Conservation (phyloP, 1,284 basidiomycete genomes). For the Leccinum huronense region DNA sequence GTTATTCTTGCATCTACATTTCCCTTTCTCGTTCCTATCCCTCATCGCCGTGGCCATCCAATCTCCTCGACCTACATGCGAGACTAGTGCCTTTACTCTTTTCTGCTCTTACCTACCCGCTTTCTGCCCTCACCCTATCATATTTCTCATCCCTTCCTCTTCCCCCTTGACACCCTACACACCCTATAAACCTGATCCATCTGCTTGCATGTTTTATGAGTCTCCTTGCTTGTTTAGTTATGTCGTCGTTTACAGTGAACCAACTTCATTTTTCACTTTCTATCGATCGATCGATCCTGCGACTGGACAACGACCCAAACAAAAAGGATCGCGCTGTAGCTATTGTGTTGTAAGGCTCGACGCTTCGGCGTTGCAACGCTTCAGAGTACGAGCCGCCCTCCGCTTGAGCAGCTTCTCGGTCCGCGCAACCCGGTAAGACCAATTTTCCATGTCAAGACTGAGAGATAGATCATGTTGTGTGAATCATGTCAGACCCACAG, state of each 20-base stretch:
- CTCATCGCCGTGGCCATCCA: neutral
- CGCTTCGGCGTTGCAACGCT: no score
- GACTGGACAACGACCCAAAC: neutral
- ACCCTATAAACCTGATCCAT: neutral
- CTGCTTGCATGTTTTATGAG: neutral
- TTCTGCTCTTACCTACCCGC: neutral
- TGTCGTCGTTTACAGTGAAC: neutral
- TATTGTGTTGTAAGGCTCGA: no score
- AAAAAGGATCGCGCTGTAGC: no score
- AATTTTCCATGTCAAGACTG: no score
- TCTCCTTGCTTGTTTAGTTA: neutral
- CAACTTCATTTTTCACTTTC: neutral
- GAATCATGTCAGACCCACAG: neutral
- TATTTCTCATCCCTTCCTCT: neutral
- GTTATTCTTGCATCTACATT: slow-evolving; percentile 20
- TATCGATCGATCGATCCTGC: neutral
- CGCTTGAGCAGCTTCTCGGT: no score
- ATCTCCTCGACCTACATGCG: neutral
- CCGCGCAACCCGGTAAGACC: no score
- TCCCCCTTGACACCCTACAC: neutral
- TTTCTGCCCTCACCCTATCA: neutral
- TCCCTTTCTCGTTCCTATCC: neutral
- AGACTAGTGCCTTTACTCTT: neutral
- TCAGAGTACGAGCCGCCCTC: no score
- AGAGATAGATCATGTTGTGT: no score